Evolutionary conservation across 805 yeast genomes (phyloP), one percentile per base, ranked within the genome.

Genomic region (Yamadazyma tumulicola): DNA sequence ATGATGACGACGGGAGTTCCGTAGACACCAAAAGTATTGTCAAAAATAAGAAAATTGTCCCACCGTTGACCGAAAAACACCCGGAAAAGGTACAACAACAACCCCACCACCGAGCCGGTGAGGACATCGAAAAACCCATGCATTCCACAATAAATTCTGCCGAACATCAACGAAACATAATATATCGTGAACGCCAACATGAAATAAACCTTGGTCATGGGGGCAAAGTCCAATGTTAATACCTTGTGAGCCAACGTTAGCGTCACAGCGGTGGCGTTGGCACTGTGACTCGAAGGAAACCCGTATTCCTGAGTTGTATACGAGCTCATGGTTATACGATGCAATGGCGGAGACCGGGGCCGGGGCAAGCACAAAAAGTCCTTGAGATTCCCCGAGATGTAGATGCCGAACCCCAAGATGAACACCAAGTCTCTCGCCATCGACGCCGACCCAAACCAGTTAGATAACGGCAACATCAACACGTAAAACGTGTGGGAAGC

Each of bases 401-500:
- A 84, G 27, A 84, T 81, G 31, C 89, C 85, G 50, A 87, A 54
- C 37, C 93, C 83, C 56, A 76, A 60, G 6, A 81, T 77, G 34
- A 57, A 51, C 12, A 75, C 70, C 34, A 74, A 58, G 51, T 85
- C 93, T 37, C 91, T 66, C 1, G 81, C 74, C 19, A 78, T 36
- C 3, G 52, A 52, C 4, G 72, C 65, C 19, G 67, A 70, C 0
- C 95, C 96, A 40, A 80, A 74, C 95, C 96, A 91, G 21, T 77
- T 69, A 9, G 93, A 85, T 7, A 84, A 54, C 0, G 98, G 98
- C 23, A 91, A 69, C 78, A 86, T 79, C 31, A 91, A 55, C 31
- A 93, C 95, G 55, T 91, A 91, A 55, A 93, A 93, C 0, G 96
- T 86, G 59, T 91, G 98, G 4, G 95, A 77, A 0, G 96, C 98